A percentile compares a stretch with the other conserved stretches of the same genome.
Evolutionary conservation across 2,329 filamentous ascomycete species (phyloP).

Genomic region (Mariannaea elegans): DNA sequence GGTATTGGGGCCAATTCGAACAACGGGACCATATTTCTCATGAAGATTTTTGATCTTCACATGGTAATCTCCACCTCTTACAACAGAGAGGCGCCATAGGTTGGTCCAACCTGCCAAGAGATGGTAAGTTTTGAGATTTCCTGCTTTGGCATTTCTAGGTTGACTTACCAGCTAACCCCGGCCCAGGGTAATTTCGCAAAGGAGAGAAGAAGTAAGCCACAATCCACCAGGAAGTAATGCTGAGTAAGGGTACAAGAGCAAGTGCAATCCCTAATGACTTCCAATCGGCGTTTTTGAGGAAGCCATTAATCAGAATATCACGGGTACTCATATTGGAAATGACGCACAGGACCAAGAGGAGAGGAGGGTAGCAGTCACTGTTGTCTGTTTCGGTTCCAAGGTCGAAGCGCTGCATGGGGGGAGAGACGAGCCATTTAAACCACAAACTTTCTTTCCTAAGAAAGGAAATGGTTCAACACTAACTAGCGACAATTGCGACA

Average conservation of each 20-base stretch:
- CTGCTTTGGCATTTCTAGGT: neutral
- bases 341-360: neutral
- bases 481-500: neutral
- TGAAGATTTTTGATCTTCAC: conserved; percentile 46
- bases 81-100: conserved; percentile 47
- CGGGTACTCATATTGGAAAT: conserved; percentile 23
- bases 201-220: conserved; percentile 26
- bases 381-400: neutral
- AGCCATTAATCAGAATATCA: conserved; percentile 18
- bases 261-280: conserved; percentile 13
- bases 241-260: conserved; percentile 23
- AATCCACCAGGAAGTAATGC: conserved; percentile 27
- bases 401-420: neutral
- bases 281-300: conserved; percentile 22
- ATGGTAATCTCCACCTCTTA: conserved; percentile 41
- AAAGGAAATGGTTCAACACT: neutral
- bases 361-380: neutral
- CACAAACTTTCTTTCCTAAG: neutral
- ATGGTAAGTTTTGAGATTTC: neutral
- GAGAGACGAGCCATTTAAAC: conserved; percentile 7
- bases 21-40: conserved; percentile 49
- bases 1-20: conserved; percentile 51
- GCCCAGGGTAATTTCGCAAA: conserved; percentile 28
- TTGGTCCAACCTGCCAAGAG: conserved; percentile 41
- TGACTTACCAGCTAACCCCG: conserved; percentile 26